Evolutionary conservation across 495 filamentous ascomycete genomes (phyloP), one percentile per base, ranked within the genome.

Genomic region (Aspergillus bertholletiae): DNA sequence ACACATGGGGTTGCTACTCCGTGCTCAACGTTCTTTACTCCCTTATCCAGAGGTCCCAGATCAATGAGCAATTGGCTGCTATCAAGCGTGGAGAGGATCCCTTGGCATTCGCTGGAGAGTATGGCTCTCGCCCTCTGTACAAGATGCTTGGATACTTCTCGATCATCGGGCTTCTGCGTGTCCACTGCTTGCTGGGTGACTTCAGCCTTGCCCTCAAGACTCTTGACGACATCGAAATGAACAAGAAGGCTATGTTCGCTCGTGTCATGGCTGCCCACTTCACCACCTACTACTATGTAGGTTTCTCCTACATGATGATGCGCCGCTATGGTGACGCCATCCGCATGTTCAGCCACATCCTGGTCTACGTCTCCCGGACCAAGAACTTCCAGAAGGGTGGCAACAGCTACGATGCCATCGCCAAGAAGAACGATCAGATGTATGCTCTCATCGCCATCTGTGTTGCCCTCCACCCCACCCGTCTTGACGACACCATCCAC

Each of bases 221-320:
- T 18, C 88, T 98, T 53, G 94, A 98, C 71, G 95, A 97, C 67
- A 96, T 98, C 64, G 94, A 98, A 81, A 83, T 98, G 63, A 97
- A 96, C 82, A 97, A 97, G 84, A 97, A 97, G 80, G 93, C 95
- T 59, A 97, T 97, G 89, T 98, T 98, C 72, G 94, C 94, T 57
- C 89, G 95, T 48, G 95, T 97, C 65, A 97, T 97, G 94, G 95
- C 94, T 47, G 94, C 94, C 51, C 95, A 98, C 77, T 97, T 98
- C 80, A 97, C 93, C 47, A 98, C 94, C 55, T 98, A 98, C 83
- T 98, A 98, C 85, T 98, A 97, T 70, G 93, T 97, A 59, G 94
- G 94, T 52, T 97, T 98, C 85, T 95, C 90, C 62, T 98, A 98
- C 84, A 97, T 98, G 94, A 98, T 98, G 94, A 92, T 97, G 89